phyloP scores from a whole-genome alignment of 1,139 yeast species.

The Blastobotrys apis region DNA sequence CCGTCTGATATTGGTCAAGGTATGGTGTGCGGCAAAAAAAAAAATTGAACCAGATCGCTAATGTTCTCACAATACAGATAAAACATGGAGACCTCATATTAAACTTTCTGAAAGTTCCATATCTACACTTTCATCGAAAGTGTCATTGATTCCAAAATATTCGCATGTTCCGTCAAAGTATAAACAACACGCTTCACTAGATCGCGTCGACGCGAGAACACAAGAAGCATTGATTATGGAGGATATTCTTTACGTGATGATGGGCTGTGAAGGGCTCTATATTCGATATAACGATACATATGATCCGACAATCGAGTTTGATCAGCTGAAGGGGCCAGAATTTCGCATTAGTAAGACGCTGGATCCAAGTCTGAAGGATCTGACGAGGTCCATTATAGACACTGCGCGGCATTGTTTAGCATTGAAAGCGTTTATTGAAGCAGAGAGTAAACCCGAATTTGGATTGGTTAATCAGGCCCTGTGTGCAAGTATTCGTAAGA shows the following conservation, averaged over 20 bases:
- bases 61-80: background rate
- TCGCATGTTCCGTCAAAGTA: constrained; percentile 18
- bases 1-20: no score
- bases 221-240: constrained; percentile 72
- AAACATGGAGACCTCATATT: constrained; percentile 18
- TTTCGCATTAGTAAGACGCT: constrained; percentile 66
- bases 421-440: constrained; percentile 51
- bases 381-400: constrained; percentile 58
- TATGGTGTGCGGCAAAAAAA: background rate
- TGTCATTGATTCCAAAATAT: constrained; percentile 26
- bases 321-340: constrained; percentile 63
- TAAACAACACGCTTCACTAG: constrained; percentile 15
- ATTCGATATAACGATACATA: constrained; percentile 64
- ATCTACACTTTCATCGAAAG: constrained; percentile 27
- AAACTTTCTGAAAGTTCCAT: constrained; percentile 16
- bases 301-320: constrained; percentile 41
- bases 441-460: constrained; percentile 49
- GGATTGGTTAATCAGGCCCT: constrained; percentile 77
- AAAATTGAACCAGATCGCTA: background rate
- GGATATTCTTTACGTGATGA: constrained; percentile 63
- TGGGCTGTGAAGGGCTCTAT: constrained; percentile 79
- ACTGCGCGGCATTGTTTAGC: constrained; percentile 62
- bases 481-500: constrained; percentile 53
- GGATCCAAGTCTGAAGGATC: constrained; percentile 69
- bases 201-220: constrained; percentile 11